Evolutionary conservation across 352 stramenopile species (phyloP).

Genomic region (Aphanomyces cochlioides): DNA sequence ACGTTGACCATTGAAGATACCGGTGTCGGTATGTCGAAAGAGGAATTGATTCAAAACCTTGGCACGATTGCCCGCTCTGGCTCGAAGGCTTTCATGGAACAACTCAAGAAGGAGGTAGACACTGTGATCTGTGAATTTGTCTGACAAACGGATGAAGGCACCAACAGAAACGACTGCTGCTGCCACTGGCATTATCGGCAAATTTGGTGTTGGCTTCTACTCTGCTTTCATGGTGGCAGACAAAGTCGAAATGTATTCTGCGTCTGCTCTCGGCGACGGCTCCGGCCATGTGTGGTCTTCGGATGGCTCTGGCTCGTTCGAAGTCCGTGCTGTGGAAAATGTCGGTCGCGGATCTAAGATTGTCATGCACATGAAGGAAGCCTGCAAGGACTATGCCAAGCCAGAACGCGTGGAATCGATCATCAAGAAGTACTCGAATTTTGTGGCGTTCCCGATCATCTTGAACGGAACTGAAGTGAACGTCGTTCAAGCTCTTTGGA

Average conservation of each 20-base stretch:
- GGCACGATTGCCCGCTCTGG: constrained; percentile 98
- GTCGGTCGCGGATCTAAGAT: constrained; percentile 93
- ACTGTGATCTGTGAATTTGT: neutral
- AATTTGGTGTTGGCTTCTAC: constrained; percentile 99
- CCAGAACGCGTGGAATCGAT: constrained; percentile 92
- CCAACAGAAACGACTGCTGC: constrained; percentile 64
- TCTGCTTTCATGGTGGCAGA: constrained; percentile 99
- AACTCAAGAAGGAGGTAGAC: constrained; percentile 77
- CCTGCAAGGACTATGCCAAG: constrained; percentile 93
- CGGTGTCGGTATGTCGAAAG: constrained; percentile 97
- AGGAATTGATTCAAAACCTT: constrained; percentile 97
- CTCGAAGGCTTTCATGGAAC: constrained; percentile 95
- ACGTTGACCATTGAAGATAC: constrained; percentile 98
- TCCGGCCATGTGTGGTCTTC: constrained; percentile 67
- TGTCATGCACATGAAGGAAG: constrained; percentile 96
- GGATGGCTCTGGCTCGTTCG: constrained; percentile 76
- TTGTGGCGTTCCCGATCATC: constrained; percentile 98
- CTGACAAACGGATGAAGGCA: constrained; percentile 29
- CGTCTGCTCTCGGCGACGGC: constrained; percentile 58
- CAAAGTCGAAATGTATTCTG: constrained; percentile 91
- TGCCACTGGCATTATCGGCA: constrained; percentile 94
- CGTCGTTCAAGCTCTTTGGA: constrained; percentile 98
- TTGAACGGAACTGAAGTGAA: constrained; percentile 97
- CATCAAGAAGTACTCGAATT: constrained; percentile 99
- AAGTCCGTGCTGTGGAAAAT: constrained; percentile 67